Conservation (phyloP, 2,329 filamentous ascomycete species). For the Curvularia eragrostidis region DNA sequence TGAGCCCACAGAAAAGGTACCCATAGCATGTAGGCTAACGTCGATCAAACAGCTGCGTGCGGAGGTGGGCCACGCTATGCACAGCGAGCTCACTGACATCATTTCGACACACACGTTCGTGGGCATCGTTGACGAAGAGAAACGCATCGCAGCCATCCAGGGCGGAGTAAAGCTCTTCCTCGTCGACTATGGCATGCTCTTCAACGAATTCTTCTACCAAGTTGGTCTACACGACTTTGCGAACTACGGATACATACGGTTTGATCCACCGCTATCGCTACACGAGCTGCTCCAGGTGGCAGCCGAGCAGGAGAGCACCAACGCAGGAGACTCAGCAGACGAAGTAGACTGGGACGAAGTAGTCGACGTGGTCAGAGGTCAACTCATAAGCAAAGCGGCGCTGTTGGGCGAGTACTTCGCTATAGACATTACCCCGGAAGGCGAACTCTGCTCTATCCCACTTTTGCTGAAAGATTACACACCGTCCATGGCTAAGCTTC, state of each 20-base stretch:
- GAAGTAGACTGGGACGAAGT: conserved; percentile 72
- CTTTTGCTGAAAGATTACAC: conserved; percentile 88
- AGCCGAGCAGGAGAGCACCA: conserved; percentile 71
- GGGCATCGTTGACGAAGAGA: conserved; percentile 85
- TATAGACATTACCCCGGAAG: conserved; percentile 78
- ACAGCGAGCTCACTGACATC: conserved; percentile 84
- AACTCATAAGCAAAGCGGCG: conserved; percentile 76
- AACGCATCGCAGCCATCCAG: conserved; percentile 90
- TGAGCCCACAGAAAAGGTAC: conserved; percentile 72
- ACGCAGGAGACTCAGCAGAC: conserved; percentile 47
- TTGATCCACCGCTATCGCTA: conserved; percentile 77
- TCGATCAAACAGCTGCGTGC: conserved; percentile 85
- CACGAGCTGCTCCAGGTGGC: conserved; percentile 74
- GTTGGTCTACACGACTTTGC: conserved; percentile 92
- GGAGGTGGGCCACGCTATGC: conserved; percentile 79
- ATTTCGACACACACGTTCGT: conserved; percentile 91
- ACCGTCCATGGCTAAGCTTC: conserved; percentile 84
- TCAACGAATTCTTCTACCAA: conserved; percentile 93
- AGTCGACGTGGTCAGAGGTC: conserved; percentile 68
- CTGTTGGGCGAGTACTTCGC: conserved; percentile 96
- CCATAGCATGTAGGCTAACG: conserved; percentile 74
- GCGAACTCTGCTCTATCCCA: conserved; percentile 79
- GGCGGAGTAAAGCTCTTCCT: conserved; percentile 90
- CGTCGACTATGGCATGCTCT: conserved; percentile 87
- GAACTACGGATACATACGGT: conserved; percentile 86